A percentile compares a stretch with the other conserved stretches of the same genome.
phyloP scores from a whole-genome alignment of 169 alveolate species.

The Plasmodium chabaudi region DNA sequence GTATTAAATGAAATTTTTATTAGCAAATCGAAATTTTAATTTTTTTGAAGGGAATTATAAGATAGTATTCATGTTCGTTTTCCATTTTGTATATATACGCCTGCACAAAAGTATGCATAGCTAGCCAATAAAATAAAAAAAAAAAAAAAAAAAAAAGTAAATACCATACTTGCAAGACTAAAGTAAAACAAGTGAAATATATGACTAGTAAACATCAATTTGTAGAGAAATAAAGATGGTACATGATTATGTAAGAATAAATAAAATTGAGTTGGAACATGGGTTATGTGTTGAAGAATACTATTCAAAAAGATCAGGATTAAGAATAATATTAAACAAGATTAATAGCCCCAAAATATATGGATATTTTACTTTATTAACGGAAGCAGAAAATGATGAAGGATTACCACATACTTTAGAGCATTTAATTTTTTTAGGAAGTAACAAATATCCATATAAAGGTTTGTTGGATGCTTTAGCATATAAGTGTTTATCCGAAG shows the following conservation, averaged over 20 bases:
- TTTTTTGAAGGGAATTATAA: too few relatives aligned
- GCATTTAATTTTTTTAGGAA: slow-evolving; percentile 90
- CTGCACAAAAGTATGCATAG: too few relatives aligned
- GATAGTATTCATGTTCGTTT: too few relatives aligned
- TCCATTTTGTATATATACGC: too few relatives aligned
- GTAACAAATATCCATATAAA: slow-evolving; percentile 86
- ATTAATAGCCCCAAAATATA: slow-evolving; percentile 80
- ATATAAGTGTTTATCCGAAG: slow-evolving; percentile 86
- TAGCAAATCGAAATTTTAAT: too few relatives aligned
- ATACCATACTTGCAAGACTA: too few relatives aligned
- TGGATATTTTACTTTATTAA: slow-evolving; percentile 79
- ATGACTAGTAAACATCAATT: too few relatives aligned
- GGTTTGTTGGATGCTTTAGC: slow-evolving; percentile 88
- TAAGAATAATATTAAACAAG: slow-evolving; percentile 45
- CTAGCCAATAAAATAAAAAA: too few relatives aligned
- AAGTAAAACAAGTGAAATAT: too few relatives aligned
- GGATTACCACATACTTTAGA: slow-evolving; percentile 93
- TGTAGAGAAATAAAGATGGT: not conserved
- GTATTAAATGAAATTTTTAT: too few relatives aligned
- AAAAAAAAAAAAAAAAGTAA: too few relatives aligned
- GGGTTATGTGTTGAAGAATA: slow-evolving; percentile 51
- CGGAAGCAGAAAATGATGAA: slow-evolving; percentile 89
- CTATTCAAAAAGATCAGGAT: slow-evolving; percentile 39
- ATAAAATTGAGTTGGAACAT: slow-evolving; percentile 28
- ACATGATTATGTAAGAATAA: slow-evolving; percentile 42